Percentiles rank a stretch among this genome's conserved stretches.
Conservation (phyloP, 163 green algal species). For the Coccomyxa subellipsoidea region DNA sequence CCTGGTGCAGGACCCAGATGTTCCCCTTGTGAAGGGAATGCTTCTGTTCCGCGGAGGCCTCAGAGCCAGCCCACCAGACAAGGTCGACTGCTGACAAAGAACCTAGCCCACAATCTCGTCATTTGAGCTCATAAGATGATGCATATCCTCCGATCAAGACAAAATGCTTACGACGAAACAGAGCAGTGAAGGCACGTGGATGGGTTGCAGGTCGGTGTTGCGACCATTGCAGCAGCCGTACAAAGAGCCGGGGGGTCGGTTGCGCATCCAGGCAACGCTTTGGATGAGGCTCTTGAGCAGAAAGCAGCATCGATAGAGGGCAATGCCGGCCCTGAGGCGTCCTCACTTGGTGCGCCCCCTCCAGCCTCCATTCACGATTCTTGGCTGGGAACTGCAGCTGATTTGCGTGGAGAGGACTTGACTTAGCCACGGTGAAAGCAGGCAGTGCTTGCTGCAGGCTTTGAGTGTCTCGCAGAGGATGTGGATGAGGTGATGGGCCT, state of each 20-base stretch:
- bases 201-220: constrained; percentile 51
- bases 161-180: no score
- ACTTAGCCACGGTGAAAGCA: not conserved
- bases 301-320: constrained; percentile 60
- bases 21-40: constrained; percentile 65
- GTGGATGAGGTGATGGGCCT: constrained; percentile 48
- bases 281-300: constrained; percentile 72
- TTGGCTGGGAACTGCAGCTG: not conserved
- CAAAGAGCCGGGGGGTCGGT: constrained; percentile 66
- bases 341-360: constrained; percentile 26
- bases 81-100: no score
- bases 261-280: constrained; percentile 37
- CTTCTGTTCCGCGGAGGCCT: constrained; percentile 74
- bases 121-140: no score
- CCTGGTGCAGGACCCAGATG: constrained; percentile 80
- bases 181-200: no score
- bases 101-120: no score
- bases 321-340: constrained; percentile 33
- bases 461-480: constrained; percentile 64
- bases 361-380: not conserved
- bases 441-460: constrained; percentile 30
- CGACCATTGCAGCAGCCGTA: constrained; percentile 57
- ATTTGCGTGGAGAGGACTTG: not conserved
- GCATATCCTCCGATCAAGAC: no score
- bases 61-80: constrained; percentile 53